Conservation (phyloP, 2,329 filamentous ascomycete species). For the Stagonosporopsis chrysanthemi region DNA sequence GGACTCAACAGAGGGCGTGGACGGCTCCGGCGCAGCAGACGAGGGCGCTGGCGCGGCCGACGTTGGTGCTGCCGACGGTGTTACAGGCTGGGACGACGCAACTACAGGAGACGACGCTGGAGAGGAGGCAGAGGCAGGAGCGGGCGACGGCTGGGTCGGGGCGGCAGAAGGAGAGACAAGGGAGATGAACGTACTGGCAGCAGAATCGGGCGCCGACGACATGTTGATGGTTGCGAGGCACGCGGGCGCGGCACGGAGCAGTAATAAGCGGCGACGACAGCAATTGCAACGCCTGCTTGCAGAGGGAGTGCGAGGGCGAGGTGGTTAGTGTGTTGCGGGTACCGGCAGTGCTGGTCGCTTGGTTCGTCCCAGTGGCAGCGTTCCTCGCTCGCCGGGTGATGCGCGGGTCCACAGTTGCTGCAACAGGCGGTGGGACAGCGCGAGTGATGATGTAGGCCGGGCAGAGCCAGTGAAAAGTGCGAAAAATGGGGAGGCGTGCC, state of each 20-base stretch:
- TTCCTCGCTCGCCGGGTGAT: slow-evolving; percentile 16
- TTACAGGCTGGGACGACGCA: slow-evolving; percentile 28
- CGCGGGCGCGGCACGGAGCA: slow-evolving; percentile 19
- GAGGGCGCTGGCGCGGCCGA: slow-evolving; percentile 26
- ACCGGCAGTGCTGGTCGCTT: slow-evolving; percentile 12
- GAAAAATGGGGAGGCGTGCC: slow-evolving; percentile 10
- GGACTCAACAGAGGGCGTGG: slow-evolving; percentile 26
- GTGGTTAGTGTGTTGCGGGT: slow-evolving; percentile 29
- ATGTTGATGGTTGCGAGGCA: slow-evolving; percentile 27
- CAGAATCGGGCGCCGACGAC: slow-evolving; percentile 40
- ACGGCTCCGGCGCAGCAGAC: slow-evolving; percentile 25
- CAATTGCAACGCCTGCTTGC: background rate
- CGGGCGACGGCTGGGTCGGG: slow-evolving; percentile 19
- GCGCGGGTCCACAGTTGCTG: slow-evolving; percentile 16
- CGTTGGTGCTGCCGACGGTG: slow-evolving; percentile 31
- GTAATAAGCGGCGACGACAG: slow-evolving; percentile 16
- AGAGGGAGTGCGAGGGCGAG: slow-evolving; percentile 23
- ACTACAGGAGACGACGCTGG: slow-evolving; percentile 23
- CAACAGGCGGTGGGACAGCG: slow-evolving; percentile 24
- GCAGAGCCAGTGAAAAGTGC: slow-evolving; percentile 14
- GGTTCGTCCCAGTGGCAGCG: slow-evolving; percentile 8
- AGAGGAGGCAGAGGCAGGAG: slow-evolving; percentile 22
- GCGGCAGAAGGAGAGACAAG: slow-evolving; percentile 24
- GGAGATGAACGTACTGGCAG: slow-evolving; percentile 44
- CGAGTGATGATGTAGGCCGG: slow-evolving; percentile 32